phyloP scores from a whole-genome alignment of 2,329 filamentous ascomycete genomes.

The Aspergillus clavatus region DNA sequence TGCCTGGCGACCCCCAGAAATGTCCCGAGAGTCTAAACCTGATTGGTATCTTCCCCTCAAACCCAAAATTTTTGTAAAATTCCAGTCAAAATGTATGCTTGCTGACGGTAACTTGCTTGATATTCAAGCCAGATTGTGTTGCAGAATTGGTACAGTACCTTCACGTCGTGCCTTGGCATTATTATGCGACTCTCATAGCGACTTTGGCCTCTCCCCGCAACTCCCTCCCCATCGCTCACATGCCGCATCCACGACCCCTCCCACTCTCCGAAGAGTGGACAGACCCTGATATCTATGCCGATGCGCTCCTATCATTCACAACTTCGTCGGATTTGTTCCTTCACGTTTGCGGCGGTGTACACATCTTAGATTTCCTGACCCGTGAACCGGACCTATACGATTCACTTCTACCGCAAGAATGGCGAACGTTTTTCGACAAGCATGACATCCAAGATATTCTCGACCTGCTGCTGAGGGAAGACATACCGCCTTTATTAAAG shows the following conservation, averaged over 20 bases:
- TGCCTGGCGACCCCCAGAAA: no score
- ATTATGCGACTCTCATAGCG: neutral
- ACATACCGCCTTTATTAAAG: slow-evolving; percentile 51
- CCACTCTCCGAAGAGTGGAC: slow-evolving; percentile 68
- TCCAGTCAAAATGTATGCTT: no score
- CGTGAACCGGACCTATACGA: slow-evolving; percentile 77
- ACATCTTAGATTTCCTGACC: slow-evolving; percentile 95
- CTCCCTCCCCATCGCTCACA: slow-evolving; percentile 15
- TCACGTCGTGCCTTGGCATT: neutral
- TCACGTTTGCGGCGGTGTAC: slow-evolving; percentile 91
- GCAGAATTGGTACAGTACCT: no score
- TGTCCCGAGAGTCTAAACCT: neutral
- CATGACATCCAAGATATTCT: slow-evolving; percentile 71
- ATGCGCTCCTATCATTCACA: slow-evolving; percentile 70
- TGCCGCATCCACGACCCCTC: slow-evolving; percentile 52
- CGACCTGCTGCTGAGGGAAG: slow-evolving; percentile 74
- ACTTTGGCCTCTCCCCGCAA: no score
- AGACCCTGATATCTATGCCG: slow-evolving; percentile 70
- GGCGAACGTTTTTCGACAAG: slow-evolving; percentile 71
- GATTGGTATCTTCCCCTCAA: slow-evolving; percentile 1
- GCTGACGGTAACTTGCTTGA: no score
- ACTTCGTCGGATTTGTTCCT: slow-evolving; percentile 71
- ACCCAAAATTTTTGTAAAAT: slow-evolving; percentile 1
- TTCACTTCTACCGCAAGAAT: slow-evolving; percentile 68
- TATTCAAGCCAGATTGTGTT: no score